Base-by-base conservation (phyloP, 306 rosid genomes). In the Gynostemma pentaphyllum region DNA sequence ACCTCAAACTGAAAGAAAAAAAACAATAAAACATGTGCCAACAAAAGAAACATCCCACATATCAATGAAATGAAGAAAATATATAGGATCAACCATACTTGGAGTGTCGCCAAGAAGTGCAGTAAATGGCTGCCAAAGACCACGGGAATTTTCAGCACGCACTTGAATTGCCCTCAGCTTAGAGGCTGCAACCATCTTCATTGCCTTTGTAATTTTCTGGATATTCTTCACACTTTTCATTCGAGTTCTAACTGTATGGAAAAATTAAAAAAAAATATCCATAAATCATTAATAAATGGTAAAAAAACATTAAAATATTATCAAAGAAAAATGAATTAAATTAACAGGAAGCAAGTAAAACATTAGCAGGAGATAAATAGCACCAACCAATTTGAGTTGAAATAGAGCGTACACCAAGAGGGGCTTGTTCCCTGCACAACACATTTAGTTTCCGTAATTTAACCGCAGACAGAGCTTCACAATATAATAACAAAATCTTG, bases 181-280 rank as follows among this genome's bases (percentile, higher is more conserved):
- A 16, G 99, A 92, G 4, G 99, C 99, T 67, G 99, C 99, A 82
- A 92, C 99, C 99, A 92, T 92, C 72, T 92, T 92, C 99, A 92
- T 92, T 14, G 99, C 99, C 84, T 92, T 92, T 13, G 99, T 92
- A 67, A 92, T 92, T 66, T 92, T 92, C 83, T 92, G 99, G 64
- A 92, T 92, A 82, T 68, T 92, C 76, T 81, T 92, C 67, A 92
- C 97, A 92, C 97, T 92, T 87, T 88, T 88, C 99, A 92, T 92
- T 51, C 99, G 83, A 68, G 72, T 88, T 65, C 99, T 79, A 65
- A 92, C 99, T 92, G 82, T 45, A 71, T 2, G 9, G 45, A 69
- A 16, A 40, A 64, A 64, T 28, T n/a, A 9, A 29, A 29, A 16
- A 9, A 46, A 5, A 22, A 37, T 14, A 2, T 8, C 24, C 15